Evolutionary conservation across 1,284 basidiomycete species (phyloP), one percentile per base, ranked within the genome.

Genomic region (Phlebopus sp.): DNA sequence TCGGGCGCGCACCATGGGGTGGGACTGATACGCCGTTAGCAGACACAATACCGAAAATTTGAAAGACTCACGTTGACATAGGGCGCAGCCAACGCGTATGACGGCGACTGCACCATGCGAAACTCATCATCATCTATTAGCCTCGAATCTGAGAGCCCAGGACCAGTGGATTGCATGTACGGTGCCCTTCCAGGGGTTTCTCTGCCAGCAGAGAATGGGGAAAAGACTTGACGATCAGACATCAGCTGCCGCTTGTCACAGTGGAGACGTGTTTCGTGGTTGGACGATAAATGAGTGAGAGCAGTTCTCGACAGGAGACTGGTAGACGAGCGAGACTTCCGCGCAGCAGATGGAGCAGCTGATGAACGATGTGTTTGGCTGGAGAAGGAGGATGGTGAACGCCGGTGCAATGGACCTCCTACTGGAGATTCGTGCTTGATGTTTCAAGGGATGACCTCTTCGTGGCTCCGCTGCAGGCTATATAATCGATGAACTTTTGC

Each of bases 341-440:
- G 55, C 46, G 56, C 47, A 37, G 58, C 43, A 45, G 54, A 38
- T 29, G 34, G 47, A 23, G 52, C 32, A 29, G 41, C 37, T 37
- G 37, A 32, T 36, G 39, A 39, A 51, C 23, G 44, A 50, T 42
- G 35, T 23, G 44, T 41, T 55, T 53, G 46, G 54, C 51, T 53
- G 60, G 62, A 50, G 6, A 50, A 46, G 27, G 53, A 44, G 44
- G 68, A 65, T 42, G 68, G 66, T 38, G 63, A 70, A 29, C 68
- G 63, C 57, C 71, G 66, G 38, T 57, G 52, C 48, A 55, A 54
- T 44, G 55, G 37, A 64, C 71, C 63, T 55, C 67, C 67, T 55
- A 73, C 72, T 52, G 63, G 52, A 52, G 57, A 57, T 65, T 78
- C 76, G 56, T 69, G 69, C 75, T 79, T 78, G 71, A 77, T 71